A percentile compares a stretch with the other conserved stretches of the same genome.
These are phyloP conservation scores for Fulvia fulva DNA, from an alignment of 2,329 filamentous ascomycete genomes.

Conservation along the genomic window DNA sequence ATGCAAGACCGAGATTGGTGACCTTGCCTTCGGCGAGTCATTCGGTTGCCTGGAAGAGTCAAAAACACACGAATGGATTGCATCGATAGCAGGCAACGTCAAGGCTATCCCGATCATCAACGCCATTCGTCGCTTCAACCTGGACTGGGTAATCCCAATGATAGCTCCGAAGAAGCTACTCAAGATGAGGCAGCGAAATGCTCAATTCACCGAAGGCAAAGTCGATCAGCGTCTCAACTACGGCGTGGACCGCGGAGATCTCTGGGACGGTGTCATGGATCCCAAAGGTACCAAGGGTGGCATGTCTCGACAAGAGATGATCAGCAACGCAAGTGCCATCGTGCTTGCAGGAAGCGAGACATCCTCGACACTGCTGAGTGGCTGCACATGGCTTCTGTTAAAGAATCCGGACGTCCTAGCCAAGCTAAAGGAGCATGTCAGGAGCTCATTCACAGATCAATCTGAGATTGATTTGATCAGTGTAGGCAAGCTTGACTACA, in stretches of 20 bases:
- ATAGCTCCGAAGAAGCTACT: slow-evolving; percentile 1
- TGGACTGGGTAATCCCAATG: neutral
- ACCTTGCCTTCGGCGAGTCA: slow-evolving; percentile 20
- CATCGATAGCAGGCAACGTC: slow-evolving; percentile 8
- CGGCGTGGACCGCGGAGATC: neutral
- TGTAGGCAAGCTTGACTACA: slow-evolving; percentile 36
- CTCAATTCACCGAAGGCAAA: neutral
- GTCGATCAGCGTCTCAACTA: neutral
- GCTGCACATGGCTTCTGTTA: slow-evolving; percentile 69
- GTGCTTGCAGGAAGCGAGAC: slow-evolving; percentile 70
- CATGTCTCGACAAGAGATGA: neutral
- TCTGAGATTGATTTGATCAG: slow-evolving; percentile 35
- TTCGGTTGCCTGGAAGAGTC: slow-evolving; percentile 12
- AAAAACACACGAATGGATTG: slow-evolving; percentile 8
- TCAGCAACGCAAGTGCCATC: slow-evolving; percentile 55
- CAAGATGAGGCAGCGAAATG: neutral
- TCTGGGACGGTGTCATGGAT: neutral
- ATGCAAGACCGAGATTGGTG: slow-evolving; percentile 1
- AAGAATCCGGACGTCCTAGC: slow-evolving; percentile 55
- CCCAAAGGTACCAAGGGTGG: neutral
- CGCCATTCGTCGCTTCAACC: neutral
- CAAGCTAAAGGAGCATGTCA: slow-evolving; percentile 56
- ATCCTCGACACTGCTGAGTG: slow-evolving; percentile 66
- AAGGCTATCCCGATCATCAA: slow-evolving; percentile 8
- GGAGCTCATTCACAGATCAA: slow-evolving; percentile 29